Evolutionary conservation across 1,139 yeast genomes (phyloP), one percentile per base, ranked within the genome.

Genomic region (Starmera stellimalicola): DNA sequence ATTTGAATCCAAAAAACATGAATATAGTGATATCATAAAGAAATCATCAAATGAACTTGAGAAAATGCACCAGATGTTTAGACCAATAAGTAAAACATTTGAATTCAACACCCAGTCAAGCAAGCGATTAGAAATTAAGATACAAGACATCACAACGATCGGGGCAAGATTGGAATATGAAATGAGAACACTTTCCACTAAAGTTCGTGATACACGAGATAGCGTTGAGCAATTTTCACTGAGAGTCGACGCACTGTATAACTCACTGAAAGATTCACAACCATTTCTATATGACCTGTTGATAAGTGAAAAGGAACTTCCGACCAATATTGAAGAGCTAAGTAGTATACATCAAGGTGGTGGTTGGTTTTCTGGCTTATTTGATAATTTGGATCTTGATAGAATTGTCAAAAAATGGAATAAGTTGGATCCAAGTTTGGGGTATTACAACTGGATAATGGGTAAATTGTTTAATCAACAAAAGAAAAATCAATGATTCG

Each of bases 131-230:
- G 59, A 66, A 32, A 60, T 57, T 30, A 79, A 73, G 41, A 60
- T 81, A 41, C 61, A 63, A 26, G 88, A 81, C 38, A 65, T 85
- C 30, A 75, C 76, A 25, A 74, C 83, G 2, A 63, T 80, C 28
- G 74, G 82, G 23, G 91, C 94, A 17, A 65, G 94, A 41, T 62
- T 91, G 37, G 71, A 77, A 36, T 91, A 88, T 53, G 95, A 91
- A 50, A 68, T 85, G 18, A 61, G 94, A 37, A 68, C 84, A 33
- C 65, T 91, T 16, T 70, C 70, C 27, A 76, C 78, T 35, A 74
- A 91, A 46, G 70, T 88, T 36, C 73, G 77, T 36, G 97, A 91
- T 50, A 77, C 87, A 18, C 94, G 84, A 44, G 85, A 81, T 27
- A 73, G 79, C 37, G 68, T 81, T 40, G 68, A 72, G 34, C 55